Conservation (phyloP, 768 basidiomycete genomes). For the Chalciporus piperatus region DNA sequence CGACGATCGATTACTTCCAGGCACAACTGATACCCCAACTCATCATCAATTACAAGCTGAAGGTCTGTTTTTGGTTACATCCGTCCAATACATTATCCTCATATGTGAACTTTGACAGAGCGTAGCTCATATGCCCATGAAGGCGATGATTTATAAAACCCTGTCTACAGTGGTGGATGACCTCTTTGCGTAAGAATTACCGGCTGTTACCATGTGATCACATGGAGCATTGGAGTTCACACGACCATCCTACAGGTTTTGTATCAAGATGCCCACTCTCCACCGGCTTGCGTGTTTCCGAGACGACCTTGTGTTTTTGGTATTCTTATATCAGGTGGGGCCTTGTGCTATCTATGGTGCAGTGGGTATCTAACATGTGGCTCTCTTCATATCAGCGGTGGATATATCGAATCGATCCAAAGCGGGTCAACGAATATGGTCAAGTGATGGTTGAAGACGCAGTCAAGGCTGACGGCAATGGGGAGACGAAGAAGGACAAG, state of each 20-base stretch:
- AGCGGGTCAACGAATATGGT: constrained; percentile 95
- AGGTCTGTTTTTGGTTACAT: constrained; percentile 46
- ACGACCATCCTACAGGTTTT: constrained; percentile 54
- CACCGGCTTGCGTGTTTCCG: constrained; percentile 90
- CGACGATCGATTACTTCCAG: constrained; percentile 37
- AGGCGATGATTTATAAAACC: constrained; percentile 95
- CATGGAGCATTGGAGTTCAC: constrained; percentile 15
- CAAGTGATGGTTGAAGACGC: constrained; percentile 65
- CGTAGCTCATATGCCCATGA: constrained; percentile 98
- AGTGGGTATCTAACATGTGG: constrained; percentile 9
- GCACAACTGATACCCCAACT: constrained; percentile 84
- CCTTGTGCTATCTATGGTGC: constrained; percentile 8
- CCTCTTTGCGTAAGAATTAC: constrained; percentile 71
- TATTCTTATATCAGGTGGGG: constrained; percentile 88
- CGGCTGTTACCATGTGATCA: constrained; percentile 11
- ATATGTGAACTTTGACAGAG: constrained; percentile 46
- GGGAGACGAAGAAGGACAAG: constrained; percentile 58
- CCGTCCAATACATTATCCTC: constrained; percentile 1
- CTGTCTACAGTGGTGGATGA: constrained; percentile 90
- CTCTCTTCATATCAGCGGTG: constrained; percentile 59
- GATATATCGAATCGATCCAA: constrained; percentile 96
- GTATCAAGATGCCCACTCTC: constrained; percentile 95
- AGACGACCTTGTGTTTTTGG: constrained; percentile 87
- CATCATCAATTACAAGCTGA: constrained; percentile 97
- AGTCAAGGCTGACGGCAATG: constrained; percentile 36